phyloP scores from a whole-genome alignment of 1,284 basidiomycete species.

The Rhodotorula sp. region DNA sequence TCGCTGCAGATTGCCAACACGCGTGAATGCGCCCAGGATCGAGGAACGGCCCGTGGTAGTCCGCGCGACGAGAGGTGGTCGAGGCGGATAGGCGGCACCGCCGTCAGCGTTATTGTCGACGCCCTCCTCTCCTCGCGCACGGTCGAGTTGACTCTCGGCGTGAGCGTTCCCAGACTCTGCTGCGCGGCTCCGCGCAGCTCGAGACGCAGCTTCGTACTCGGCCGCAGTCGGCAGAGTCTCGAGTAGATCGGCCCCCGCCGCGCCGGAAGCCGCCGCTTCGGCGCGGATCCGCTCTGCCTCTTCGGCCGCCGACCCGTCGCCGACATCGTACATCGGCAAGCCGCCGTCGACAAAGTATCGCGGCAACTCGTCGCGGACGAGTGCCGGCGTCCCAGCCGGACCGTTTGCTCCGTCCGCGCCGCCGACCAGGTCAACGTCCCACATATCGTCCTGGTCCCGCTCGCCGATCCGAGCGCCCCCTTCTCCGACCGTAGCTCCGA shows the following conservation, averaged over 20 bases:
- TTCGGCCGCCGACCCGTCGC: not conserved
- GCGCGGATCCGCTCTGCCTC: constrained; percentile 12
- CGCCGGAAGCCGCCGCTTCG: not conserved
- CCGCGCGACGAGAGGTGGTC: not conserved
- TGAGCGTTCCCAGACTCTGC: constrained; percentile 6
- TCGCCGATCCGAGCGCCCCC: constrained; percentile 26
- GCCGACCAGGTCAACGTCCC: constrained; percentile 9
- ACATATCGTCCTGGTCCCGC: constrained; percentile 30
- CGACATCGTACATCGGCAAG: constrained; percentile 23
- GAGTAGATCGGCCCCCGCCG: not conserved
- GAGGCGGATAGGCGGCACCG: constrained; percentile 4
- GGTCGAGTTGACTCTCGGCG: not conserved
- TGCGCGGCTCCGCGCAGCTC: not conserved
- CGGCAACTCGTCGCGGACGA: constrained; percentile 17
- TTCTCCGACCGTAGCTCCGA: constrained; percentile 29
- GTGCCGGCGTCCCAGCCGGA: not conserved
- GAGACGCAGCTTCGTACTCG: constrained; percentile 28
- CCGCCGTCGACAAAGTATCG: constrained; percentile 19
- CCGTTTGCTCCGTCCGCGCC: not conserved
- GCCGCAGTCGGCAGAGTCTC: constrained; percentile 19
- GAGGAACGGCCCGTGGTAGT: constrained; percentile 5
- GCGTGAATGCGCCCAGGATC: not conserved
- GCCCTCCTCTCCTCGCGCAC: not conserved
- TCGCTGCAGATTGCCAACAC: not conserved
- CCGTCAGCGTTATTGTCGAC: not conserved